Base-by-base conservation (phyloP, 2,329 filamentous ascomycete species). In the Cercospora canescens region DNA sequence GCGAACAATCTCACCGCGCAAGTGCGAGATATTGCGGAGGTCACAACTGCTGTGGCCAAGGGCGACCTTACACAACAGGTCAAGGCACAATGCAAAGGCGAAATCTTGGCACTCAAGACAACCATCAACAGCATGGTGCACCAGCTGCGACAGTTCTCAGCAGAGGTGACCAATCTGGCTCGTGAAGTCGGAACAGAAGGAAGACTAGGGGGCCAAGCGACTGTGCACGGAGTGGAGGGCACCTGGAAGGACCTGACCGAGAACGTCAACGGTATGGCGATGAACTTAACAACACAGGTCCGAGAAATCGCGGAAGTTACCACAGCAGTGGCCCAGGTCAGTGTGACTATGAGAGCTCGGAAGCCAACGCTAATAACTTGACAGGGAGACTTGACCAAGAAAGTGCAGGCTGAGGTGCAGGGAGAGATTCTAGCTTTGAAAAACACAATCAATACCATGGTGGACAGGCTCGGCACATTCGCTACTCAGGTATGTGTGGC, bases 361-460 rank as follows among this genome's bases (percentile, higher is more conserved):
- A 12, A 35, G 2, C 7, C 9, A n/a, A 35, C 26, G 26, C 52
- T 56, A 32, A 56, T 30, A 35, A 18, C 16, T 3, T 35, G 2
- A 9, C 6, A 56, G 63, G 83, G 83, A 68, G 83, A 85, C 73
- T 75, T 85, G 26, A 84, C 81, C 72, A 81, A 83, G 67, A 85
- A 85, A 72, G 82, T 85, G 65, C 80, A 82, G 69, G 83, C 82
- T 37, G 82, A 85, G 67, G 83, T 84, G 24, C 79, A 83, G 73
- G 83, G 83, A 63, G 83, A 85, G 69, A 84, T 85, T 62, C 69
- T 84, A 64, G 81, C 79, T 3, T 71, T 99, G 69, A 99, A 99
- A 82, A 93, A 94, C 75, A 99, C 94, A 7, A 88, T 89, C 80
- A 89, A 89, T 74, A 85, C 85, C 74, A 89, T 89, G 87, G 87